These are phyloP conservation scores for Cornus controversa DNA, from an alignment of 148 eudicot genomes.

Conservation along the genomic window DNA sequence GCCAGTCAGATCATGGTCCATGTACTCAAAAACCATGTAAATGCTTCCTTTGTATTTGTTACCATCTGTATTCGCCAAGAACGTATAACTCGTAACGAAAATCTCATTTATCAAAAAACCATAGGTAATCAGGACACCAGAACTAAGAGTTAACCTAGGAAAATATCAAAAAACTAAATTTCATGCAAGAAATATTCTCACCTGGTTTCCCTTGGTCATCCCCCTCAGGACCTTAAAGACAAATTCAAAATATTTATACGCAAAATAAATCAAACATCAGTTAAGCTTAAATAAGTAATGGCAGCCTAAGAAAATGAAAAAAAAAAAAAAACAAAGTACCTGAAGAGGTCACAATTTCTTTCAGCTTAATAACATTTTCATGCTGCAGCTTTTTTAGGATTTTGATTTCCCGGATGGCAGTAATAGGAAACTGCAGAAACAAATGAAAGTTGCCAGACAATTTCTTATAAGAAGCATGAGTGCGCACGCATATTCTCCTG, in stretches of 20 bases:
- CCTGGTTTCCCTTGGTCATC: conserved; percentile 30
- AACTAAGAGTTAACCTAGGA: not conserved
- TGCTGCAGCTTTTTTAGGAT: conserved; percentile 42
- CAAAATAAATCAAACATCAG: not conserved
- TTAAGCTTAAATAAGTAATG: not conserved
- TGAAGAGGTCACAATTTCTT: conserved; percentile 58
- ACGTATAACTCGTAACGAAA: not conserved
- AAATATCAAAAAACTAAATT: conserved; percentile 2
- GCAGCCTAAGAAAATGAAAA: not conserved
- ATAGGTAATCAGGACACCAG: not conserved
- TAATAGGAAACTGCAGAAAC: conserved; percentile 52
- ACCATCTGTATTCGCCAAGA: conserved; percentile 33
- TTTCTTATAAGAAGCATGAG: not conserved
- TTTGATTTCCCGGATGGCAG: conserved; percentile 56
- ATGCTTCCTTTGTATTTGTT: conserved; percentile 53
- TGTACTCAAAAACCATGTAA: conserved; percentile 68
- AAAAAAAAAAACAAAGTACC: conserved; percentile 22
- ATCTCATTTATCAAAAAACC: not conserved
- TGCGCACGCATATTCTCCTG: not conserved
- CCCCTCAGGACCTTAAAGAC: conserved; percentile 24
- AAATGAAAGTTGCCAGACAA: conserved; percentile 14
- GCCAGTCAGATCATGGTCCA: conserved; percentile 74
- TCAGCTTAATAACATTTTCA: conserved; percentile 46
- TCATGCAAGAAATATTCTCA: conserved; percentile 1
- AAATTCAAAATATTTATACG: conserved; percentile 6